phyloP scores from a whole-genome alignment of 805 yeast species.

The Candida hungchunana region DNA sequence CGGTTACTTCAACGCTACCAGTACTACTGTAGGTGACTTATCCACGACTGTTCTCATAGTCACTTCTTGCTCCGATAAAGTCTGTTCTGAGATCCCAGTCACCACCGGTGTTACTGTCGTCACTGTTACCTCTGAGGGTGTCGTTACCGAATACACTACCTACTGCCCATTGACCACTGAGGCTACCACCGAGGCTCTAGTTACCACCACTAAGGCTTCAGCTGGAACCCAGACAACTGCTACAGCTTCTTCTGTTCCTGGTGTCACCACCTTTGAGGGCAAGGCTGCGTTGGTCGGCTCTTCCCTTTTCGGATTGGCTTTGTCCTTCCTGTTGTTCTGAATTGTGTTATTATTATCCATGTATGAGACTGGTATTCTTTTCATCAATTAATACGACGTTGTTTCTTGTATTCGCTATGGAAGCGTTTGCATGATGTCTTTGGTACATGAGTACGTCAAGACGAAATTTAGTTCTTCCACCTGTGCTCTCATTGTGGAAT shows the following conservation, averaged over 20 bases:
- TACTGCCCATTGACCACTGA: constrained; percentile 16
- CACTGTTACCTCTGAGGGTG: constrained; percentile 23
- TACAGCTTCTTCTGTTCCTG: constrained; percentile 2
- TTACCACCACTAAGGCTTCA: constrained; percentile 2
- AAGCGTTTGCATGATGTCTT: no score
- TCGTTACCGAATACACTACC: constrained; percentile 33
- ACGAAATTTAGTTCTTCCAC: no score
- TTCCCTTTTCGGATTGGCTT: constrained; percentile 1
- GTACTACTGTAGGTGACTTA: constrained; percentile 12
- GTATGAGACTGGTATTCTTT: neutral
- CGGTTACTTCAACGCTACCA: no score
- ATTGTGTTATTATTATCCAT: neutral
- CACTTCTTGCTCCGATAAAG: constrained; percentile 11
- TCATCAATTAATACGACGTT: neutral
- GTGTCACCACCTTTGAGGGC: constrained; percentile 10
- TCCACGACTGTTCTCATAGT: constrained; percentile 11
- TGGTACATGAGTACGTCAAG: no score
- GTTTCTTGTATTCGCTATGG: neutral
- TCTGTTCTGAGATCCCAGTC: constrained; percentile 6
- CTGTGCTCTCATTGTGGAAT: no score
- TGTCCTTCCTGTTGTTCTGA: constrained; percentile 3
- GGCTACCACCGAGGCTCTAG: constrained; percentile 5
- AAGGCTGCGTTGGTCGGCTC: constrained; percentile 15
- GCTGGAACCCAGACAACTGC: neutral
- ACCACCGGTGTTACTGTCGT: constrained; percentile 18